Base-by-base conservation (phyloP, 2,329 filamentous ascomycete genomes). In the Fusarium tjaetaba region DNA sequence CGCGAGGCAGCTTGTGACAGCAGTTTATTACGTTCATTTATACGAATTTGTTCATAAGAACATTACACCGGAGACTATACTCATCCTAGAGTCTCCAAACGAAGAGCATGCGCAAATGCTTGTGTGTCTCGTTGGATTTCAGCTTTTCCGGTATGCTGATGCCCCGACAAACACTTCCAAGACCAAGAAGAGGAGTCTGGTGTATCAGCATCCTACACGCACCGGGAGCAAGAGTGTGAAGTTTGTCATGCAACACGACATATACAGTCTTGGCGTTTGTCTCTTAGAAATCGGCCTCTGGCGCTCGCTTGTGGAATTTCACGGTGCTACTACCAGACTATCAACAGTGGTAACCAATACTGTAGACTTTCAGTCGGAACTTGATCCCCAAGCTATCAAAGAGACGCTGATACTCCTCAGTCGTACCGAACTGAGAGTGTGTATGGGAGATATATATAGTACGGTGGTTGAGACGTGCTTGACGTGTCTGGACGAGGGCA, bases 11-110 rank as follows among this genome's bases (percentile, higher is more conserved):
- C 51, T 62, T 4, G 51, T 58, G 5, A 62, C 18, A 16, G 32
- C 51, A 15, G 48, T 62, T 7, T 57, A 48, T 4, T 62, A 62
- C 3, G 28, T 62, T 4, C 41, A 58, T 4, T 18, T 58, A 2
- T 62, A 41, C n/a, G 51, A 62, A 7, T 58, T 62, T 4, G 51
- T 62, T 7, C 60, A 62, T 5, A 62, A 62, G 8, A 57, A 32
- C 10, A 62, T 62, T 9, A 28, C 18, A 0, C 60, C 41, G 0
- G 60, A 62, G 11, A 57, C 26, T 7, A 48, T 62, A 38, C 18
- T 38, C 36, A 38, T 18, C 5, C 36, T 38, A 20, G 36, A 11
- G 18, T 38, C 5, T 38, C 10, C 36, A 20, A 38, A 20, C 10
- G 18, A 0, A 20, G 36, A 38, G 10, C 9, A 38, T 20, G 18